Evolutionary conservation across 306 rosid species (phyloP).

Genomic region (Vigna nakashimae): DNA sequence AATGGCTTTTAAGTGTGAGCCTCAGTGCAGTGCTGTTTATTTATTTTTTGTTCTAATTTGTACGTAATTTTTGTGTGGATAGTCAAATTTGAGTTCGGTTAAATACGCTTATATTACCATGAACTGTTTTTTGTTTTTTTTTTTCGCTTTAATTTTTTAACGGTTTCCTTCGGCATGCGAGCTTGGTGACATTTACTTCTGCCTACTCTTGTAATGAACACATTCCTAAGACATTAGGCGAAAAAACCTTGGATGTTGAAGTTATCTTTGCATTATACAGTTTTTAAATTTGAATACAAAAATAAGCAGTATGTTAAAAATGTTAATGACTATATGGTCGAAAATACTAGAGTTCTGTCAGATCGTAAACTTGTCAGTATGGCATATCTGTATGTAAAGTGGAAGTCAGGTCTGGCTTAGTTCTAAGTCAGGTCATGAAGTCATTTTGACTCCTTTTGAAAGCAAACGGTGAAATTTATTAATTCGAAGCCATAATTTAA

Average conservation of each 20-base stretch:
- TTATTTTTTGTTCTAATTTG: background rate
- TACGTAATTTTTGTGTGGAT: background rate
- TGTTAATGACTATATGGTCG: too few relatives aligned
- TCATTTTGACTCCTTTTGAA: too few relatives aligned
- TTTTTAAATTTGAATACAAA: background rate
- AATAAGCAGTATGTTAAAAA: background rate
- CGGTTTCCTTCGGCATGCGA: background rate
- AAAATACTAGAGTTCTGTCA: too few relatives aligned
- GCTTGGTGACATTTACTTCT: background rate
- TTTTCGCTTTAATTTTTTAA: background rate
- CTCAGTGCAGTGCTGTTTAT: conserved; percentile 44
- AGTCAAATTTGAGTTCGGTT: background rate
- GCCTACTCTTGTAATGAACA: background rate
- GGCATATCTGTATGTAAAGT: too few relatives aligned
- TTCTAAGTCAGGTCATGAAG: too few relatives aligned
- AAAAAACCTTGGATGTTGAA: background rate
- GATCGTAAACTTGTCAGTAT: too few relatives aligned
- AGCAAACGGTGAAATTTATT: too few relatives aligned
- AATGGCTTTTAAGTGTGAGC: conserved; percentile 56
- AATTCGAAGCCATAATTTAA: too few relatives aligned
- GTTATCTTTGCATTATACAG: background rate
- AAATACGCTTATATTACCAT: background rate
- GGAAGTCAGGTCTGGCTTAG: too few relatives aligned
- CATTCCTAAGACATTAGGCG: background rate
- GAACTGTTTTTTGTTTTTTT: background rate